Conservation (phyloP, 1,284 basidiomycete genomes). For the Boletus albobrunnescens region DNA sequence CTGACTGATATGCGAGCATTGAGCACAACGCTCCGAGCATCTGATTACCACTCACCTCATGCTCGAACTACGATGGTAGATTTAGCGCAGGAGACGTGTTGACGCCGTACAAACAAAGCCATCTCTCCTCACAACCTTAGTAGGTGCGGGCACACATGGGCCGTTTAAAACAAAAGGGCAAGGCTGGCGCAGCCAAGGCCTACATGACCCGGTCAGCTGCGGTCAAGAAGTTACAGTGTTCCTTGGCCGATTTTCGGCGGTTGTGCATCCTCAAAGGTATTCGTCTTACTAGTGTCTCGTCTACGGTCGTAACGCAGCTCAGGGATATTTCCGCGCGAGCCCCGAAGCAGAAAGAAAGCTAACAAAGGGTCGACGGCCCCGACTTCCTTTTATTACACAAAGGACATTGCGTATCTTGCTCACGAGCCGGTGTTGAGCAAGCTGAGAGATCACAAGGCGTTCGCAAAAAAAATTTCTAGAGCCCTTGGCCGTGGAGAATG, state of each 20-base stretch:
- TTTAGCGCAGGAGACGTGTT: conserved; percentile 21
- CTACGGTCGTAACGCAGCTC: conserved; percentile 9
- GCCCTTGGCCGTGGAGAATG: conserved; percentile 94
- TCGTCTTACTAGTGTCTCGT: conserved; percentile 6
- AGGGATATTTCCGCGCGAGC: conserved; percentile 98
- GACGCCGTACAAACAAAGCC: conserved; percentile 30
- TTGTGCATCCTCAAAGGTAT: conserved; percentile 97
- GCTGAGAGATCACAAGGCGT: conserved; percentile 95
- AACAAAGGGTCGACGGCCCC: conserved; percentile 98
- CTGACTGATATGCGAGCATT: conserved; percentile 57
- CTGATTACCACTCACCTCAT: conserved; percentile 28
- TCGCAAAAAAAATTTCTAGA: conserved; percentile 94
- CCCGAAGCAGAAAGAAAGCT: conserved; percentile 86
- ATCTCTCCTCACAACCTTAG: conserved; percentile 1
- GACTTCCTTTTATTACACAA: conserved; percentile 97
- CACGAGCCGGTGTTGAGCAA: conserved; percentile 97
- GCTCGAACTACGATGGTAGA: conserved; percentile 4
- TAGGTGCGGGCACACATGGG: conserved; percentile 58
- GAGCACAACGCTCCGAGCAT: conserved; percentile 4
- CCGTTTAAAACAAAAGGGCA: conserved; percentile 85
- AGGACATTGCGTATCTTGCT: conserved; percentile 96
- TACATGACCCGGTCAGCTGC: conserved; percentile 91
- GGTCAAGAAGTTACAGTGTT: conserved; percentile 92
- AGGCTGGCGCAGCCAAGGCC: conserved; percentile 91
- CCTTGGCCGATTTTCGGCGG: conserved; percentile 93